Evolutionary conservation across 805 yeast genomes (phyloP), one percentile per base, ranked within the genome.

Genomic region (Spencermartinsiella europaea): DNA sequence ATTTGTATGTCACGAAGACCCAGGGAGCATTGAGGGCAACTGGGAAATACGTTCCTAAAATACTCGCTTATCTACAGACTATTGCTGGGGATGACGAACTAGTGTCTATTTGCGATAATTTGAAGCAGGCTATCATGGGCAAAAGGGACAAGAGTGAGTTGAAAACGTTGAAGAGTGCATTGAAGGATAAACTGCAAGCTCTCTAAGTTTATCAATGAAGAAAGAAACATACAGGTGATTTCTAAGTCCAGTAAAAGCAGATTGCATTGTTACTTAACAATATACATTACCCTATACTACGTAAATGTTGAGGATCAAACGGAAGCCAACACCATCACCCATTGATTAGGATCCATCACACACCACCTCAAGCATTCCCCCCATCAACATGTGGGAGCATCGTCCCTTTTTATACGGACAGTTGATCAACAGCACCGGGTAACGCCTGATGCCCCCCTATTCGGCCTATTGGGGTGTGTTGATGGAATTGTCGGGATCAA

Each of bases 21-120:
- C 47, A 51, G 5, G 61, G 60, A 1, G 33, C 54, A 8, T 49
- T 63, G 17, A 49, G 55, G 19, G 46, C 60, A 21, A 40, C 55
- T 3, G 66, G 67, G 14, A 62, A 61, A 44, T 50, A 52, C 16
- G 58, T 61, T 17, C 66, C 67, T 4, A 58, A 58, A 28, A 37
- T 63, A 3, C 49, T 63, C 36, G 58, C 58, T 40, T 50, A 42
- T 17, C 51, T 58, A 3, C 35, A 4, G 27, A 22, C 25, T 31
- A 16, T 31, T 14, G 21, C 5, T 19, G 21, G 20, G 21, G 27
- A 34, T 14, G 39, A 40, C 22, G 31, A 20, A 4, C 17, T 41
- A 21, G 52, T 57, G 39, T 57, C 59, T 8, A 42, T 19, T 27
- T 62, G 58, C 39, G 34, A 14, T 4, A 50, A 38, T 16, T 52